Evolutionary conservation across 345 rosid species (phyloP), one percentile per base, ranked within the genome.

Genomic region (Gossypium raimondii): DNA sequence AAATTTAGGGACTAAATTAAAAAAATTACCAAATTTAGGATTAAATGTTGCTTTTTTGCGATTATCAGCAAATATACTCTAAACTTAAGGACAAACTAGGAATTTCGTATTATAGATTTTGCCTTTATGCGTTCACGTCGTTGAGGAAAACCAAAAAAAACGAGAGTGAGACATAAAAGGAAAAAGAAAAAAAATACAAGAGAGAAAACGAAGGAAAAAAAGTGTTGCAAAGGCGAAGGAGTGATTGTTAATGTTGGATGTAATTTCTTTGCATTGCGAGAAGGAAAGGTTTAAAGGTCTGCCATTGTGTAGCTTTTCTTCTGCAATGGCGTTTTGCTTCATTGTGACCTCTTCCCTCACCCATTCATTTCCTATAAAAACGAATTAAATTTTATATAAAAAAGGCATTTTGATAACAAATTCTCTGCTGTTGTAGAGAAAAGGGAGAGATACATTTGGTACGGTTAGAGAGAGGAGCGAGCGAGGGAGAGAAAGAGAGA

Each of bases 101-200:
- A 58, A 81, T 22, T 44, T 14, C 4, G 11, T 0, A 7, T 24
- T 2, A 10, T 62, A 4, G 2, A 58, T 73, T 9, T 75, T 55
- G 73, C 60, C 64, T 38, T 73, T 72, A 25, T 75, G 81, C 76
- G 81, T 78, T 78, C 77, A 78, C 87, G 87, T 85, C 73, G 79
- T 73, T 75, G 60, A 69, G 75, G 67, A 11, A 73, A 75, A n/a
- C 58, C 18, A 64, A 63, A 65, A 57, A 34, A 57, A 34, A 67
- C 14, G 56, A 34, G 24, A 50, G 68, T 38, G 56, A 74, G 10
- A 68, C 18, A 80, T 72, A 68, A 59, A 60, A 67, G 47, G 55
- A 16, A 70, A 50, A 73, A 0, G 20, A 4, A 58, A 64, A 50
- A 75, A 79, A 80, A 77, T 74, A 77, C 47, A 25, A 43, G 73